Evolutionary conservation across 192 early-diverging fungal genomes (phyloP), one percentile per base, ranked within the genome.

Genomic region (Coemansia furcata): DNA sequence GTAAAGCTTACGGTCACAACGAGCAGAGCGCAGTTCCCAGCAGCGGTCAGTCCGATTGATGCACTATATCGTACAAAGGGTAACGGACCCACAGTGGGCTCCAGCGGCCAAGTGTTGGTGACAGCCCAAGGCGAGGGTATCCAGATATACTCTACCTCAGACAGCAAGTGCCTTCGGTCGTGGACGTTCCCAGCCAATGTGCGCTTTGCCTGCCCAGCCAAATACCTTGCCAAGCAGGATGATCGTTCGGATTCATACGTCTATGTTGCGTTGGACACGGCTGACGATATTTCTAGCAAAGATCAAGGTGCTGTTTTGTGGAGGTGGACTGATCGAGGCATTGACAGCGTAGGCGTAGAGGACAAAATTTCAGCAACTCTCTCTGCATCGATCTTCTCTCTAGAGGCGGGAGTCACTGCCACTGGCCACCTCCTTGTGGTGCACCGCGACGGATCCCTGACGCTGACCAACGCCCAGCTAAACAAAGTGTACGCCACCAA

Each of bases 151-250:
- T 74, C 80, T 10, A 60, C 65, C 1, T 32, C 69, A 21, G 76
- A 83, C 69, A 83, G 72, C 72, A 83, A 83, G 59, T 83, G 80
- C 44, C 57, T 77, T 52, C 68, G 80, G 61, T 83, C 80, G 36
- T 83, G 80, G 80, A 60, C 80, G 14, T 83, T 83, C 47, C 66
- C 80, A 17, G 75, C 80, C 7, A 71, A 60, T 23, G 63, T 77
- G 36, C 80, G 80, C 43, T 83, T 83, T 69, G 69, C 80, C 2
- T 83, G 80, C 43, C 80, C 80, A 5, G 75, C 80, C 40, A 83
- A 75, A 21, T 83, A 83, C 60, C 57, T 54, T 21, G 23, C 66
- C 17, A 68, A 46, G 30, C 57, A 65, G 55, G 69, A 55, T n/a
- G 66, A 37, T 1, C 36, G 39, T 9, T 35, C 52, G 29, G 62